phyloP scores from a whole-genome alignment of 2,329 filamentous ascomycete species.

The Cordyceps farinosa region DNA sequence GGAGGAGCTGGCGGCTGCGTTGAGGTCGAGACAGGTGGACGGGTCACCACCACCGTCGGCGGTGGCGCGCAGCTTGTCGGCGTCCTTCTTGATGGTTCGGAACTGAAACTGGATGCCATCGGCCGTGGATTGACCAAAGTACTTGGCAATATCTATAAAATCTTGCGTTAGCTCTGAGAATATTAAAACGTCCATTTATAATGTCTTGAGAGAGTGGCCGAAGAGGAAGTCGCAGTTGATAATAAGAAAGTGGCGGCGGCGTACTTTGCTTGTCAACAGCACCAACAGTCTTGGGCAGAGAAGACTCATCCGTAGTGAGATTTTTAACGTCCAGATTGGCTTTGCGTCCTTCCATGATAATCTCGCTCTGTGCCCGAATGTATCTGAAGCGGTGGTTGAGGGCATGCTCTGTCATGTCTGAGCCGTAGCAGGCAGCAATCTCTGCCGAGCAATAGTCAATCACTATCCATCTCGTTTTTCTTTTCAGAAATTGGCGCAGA shows the following conservation, averaged over 20 bases:
- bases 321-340: conserved; percentile 41
- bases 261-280: conserved; percentile 41
- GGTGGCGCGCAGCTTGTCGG: conserved; percentile 44
- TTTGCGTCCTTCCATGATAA: conserved; percentile 35
- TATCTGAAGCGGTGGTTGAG: conserved; percentile 52
- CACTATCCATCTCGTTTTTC: background rate
- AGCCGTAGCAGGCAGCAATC: conserved; percentile 46
- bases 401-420: conserved; percentile 45
- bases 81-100: conserved; percentile 51
- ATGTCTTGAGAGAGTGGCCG: background rate
- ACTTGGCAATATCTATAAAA: conserved; percentile 52
- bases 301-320: conserved; percentile 33
- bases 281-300: conserved; percentile 37
- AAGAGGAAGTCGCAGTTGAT: background rate
- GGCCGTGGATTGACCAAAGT: conserved; percentile 56
- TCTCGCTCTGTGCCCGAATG: conserved; percentile 40
- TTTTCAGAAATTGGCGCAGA: no score
- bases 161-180: background rate
- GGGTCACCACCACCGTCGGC: conserved; percentile 46
- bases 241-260: conserved; percentile 19
- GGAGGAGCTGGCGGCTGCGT: conserved; percentile 24
- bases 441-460: conserved; percentile 32
- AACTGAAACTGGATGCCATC: conserved; percentile 61
- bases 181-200: background rate
- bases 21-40: conserved; percentile 34